phyloP scores from a whole-genome alignment of 2,329 filamentous ascomycete species.

The Trematosphaeria pertusa region DNA sequence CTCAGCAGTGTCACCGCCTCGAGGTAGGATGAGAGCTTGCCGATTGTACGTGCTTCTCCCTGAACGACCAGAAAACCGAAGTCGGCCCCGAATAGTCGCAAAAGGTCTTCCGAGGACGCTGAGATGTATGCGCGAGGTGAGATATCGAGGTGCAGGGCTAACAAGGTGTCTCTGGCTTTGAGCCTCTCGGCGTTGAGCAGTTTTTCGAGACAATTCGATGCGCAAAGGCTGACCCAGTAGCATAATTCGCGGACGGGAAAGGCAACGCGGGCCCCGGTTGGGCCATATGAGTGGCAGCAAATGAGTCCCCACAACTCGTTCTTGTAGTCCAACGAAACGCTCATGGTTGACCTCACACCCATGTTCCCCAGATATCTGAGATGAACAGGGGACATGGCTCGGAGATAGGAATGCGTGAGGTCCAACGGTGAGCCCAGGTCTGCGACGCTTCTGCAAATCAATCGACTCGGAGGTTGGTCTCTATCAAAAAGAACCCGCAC shows the following conservation, averaged over 20 bases:
- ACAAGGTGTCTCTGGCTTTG: not conserved
- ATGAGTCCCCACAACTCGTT: conserved; percentile 14
- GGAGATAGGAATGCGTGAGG: conserved; percentile 15
- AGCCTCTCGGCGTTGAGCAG: conserved; percentile 9
- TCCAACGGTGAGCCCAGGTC: conserved; percentile 9
- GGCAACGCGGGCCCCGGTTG: conserved; percentile 1
- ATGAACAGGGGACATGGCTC: conserved; percentile 15
- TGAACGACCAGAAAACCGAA: conserved; percentile 17
- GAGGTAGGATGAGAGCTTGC: conserved; percentile 11
- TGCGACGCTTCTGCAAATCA: conserved; percentile 7
- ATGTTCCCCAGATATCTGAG: conserved; percentile 15
- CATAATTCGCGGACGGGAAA: conserved; percentile 11
- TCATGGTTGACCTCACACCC: conserved; percentile 13
- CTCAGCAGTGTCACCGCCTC: conserved; percentile 15
- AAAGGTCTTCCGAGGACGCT: conserved; percentile 10
- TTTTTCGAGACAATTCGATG: conserved; percentile 14
- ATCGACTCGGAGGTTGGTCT: conserved; percentile 6
- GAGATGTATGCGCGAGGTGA: conserved; percentile 1
- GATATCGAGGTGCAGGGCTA: conserved; percentile 3
- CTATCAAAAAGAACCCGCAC: conserved; percentile 14
- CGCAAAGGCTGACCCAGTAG: conserved; percentile 14
- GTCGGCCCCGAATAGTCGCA: conserved; percentile 7
- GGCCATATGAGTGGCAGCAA: conserved; percentile 15
- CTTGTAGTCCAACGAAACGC: conserved; percentile 10
- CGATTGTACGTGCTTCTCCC: conserved; percentile 15